Evolutionary conservation across 169 alveolate species (phyloP), one percentile per base, ranked within the genome.

Genomic region (Neospora caninum): DNA sequence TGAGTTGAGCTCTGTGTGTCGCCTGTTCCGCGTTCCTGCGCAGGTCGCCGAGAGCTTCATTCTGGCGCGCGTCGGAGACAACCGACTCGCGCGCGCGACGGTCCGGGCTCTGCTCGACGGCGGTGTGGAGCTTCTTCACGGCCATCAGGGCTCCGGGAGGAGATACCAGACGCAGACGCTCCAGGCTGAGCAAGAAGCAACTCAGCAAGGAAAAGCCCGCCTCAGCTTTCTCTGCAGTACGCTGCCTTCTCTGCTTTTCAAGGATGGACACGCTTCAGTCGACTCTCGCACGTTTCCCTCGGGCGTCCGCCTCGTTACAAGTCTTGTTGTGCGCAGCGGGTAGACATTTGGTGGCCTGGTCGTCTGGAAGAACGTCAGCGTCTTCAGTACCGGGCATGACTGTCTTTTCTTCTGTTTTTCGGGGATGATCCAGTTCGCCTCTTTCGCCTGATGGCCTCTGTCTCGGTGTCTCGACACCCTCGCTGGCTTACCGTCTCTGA

Each of bases 11-110:
- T 49, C 58, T 4, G 4, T 13, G 4, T 49, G 58, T 49, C 58
- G 4, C 58, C 58, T 13, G 58, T 49, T 49, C 58, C 58, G 58
- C 4, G 13, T 7, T 49, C 22, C 13, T 82, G 36, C 70, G 94
- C 94, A 91, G 94, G 94, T 83, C 18, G 94, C 54, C 54, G 84
- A 70, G 94, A 54, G 84, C 34, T 91, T 91, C 84, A 80, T 91
- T 41, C 54, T 91, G 53, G 94, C 94, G 0, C 94, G 94, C 20
- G 91, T 91, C 31, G 94, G 94, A 80, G 80, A 78, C 36, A 91
- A 58, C 36, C 88, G 82, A 34, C 94, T 91, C 1, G 91, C 70
- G 80, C 88, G 70, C 53, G 94, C 94, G 41, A 91, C 94, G 39
- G 84, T 78, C 49, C 73, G 88, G n/a, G 94, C 91, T 7, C 58